These are phyloP conservation scores for Populus pruinosa DNA, from an alignment of 345 rosid genomes.

Conservation along the genomic window DNA sequence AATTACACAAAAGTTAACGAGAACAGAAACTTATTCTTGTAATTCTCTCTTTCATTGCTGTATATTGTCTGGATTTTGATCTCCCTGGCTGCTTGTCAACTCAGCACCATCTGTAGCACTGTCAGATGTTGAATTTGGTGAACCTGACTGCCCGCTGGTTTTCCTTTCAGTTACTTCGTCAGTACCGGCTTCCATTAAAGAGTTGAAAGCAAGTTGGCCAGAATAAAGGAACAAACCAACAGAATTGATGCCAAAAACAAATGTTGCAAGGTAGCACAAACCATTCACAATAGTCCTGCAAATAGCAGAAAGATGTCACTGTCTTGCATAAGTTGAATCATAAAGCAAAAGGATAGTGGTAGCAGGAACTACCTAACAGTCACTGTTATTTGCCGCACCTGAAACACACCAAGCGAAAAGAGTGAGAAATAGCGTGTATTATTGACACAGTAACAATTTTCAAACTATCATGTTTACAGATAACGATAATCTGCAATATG, in stretches of 20 bases:
- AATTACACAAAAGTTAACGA: conserved; percentile 12
- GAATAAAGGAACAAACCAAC: conserved; percentile 75
- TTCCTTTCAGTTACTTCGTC: conserved; percentile 21
- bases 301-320: conserved; percentile 5
- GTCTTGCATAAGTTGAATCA: conserved; percentile 8
- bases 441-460: not conserved
- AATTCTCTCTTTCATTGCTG: conserved; percentile 19
- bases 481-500: not conserved
- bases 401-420: conserved; percentile 30
- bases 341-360: not conserved
- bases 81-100: conserved; percentile 37
- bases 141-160: conserved; percentile 19
- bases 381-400: conserved; percentile 84
- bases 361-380: conserved; percentile 58
- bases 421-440: conserved; percentile 8
- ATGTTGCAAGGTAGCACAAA: conserved; percentile 87
- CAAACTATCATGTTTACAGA: not conserved
- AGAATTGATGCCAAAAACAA: conserved; percentile 80
- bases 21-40: conserved; percentile 13
- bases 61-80: conserved; percentile 46
- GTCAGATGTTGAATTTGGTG: conserved; percentile 27
- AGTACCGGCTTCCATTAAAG: conserved; percentile 42
- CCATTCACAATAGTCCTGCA: conserved; percentile 87
- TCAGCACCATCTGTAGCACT: conserved; percentile 26
- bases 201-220: conserved; percentile 62